phyloP scores from a whole-genome alignment of 2,329 filamentous ascomycete species.

The Calonectria naviculata region DNA sequence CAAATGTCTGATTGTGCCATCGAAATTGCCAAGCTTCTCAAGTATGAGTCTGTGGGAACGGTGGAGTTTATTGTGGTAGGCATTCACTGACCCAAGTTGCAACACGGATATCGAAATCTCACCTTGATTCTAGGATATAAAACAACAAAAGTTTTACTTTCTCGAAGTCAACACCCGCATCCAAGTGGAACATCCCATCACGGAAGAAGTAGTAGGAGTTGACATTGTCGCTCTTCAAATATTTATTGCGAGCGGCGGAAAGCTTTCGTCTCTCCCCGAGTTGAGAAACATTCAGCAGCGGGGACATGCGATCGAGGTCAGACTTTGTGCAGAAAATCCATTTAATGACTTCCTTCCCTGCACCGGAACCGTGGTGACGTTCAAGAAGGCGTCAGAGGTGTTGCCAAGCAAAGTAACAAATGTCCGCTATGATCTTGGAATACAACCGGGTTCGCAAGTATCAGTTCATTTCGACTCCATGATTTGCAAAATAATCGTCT shows the following conservation, averaged over 20 bases:
- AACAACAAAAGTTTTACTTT: slow-evolving; percentile 27
- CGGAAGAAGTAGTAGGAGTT: slow-evolving; percentile 15
- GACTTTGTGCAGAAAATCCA: slow-evolving; percentile 56
- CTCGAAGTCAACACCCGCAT: slow-evolving; percentile 57
- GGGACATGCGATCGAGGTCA: slow-evolving; percentile 56
- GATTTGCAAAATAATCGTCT: slow-evolving; percentile 58
- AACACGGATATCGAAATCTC: slow-evolving; percentile 39
- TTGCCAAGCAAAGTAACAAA: slow-evolving; percentile 23
- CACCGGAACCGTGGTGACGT: slow-evolving; percentile 47
- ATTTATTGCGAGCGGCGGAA: slow-evolving; percentile 12
- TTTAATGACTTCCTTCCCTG: slow-evolving; percentile 49
- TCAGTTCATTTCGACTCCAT: slow-evolving; percentile 60
- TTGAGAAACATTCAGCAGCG: slow-evolving; percentile 31
- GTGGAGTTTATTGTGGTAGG: slow-evolving; percentile 49
- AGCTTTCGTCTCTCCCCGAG: background rate
- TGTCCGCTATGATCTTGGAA: slow-evolving; percentile 54
- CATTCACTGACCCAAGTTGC: background rate
- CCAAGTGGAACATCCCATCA: slow-evolving; percentile 55
- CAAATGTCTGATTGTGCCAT: slow-evolving; percentile 46
- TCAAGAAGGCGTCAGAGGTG: slow-evolving; percentile 34
- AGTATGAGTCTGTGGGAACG: slow-evolving; percentile 50
- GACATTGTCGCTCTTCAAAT: slow-evolving; percentile 24
- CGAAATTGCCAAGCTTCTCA: slow-evolving; percentile 42
- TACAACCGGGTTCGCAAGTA: slow-evolving; percentile 48
- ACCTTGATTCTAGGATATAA: slow-evolving; percentile 45